phyloP scores from a whole-genome alignment of 805 yeast species.

The Torulaspora franciscae region DNA sequence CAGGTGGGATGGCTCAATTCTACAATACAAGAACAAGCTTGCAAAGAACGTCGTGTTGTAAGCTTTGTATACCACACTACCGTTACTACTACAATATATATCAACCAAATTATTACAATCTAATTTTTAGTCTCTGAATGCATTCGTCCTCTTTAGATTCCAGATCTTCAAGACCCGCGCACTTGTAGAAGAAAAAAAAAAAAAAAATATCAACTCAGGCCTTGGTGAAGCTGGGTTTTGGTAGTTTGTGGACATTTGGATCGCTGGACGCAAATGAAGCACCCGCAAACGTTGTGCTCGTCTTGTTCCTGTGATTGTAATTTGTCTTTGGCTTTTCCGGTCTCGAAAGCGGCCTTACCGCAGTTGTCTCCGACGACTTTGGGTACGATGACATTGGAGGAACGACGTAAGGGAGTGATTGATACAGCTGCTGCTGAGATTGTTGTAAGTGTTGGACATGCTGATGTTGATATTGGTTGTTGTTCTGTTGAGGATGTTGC shows the following conservation, averaged over 20 bases:
- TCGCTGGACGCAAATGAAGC: constrained; percentile 35
- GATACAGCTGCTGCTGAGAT: not conserved
- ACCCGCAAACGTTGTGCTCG: constrained; percentile 29
- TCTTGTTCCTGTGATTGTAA: not conserved
- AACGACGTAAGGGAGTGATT: constrained; percentile 1
- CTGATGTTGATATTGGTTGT: constrained; percentile 2
- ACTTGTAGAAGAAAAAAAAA: constrained; percentile 7
- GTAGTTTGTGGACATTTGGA: constrained; percentile 32
- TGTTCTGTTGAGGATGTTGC: not conserved
- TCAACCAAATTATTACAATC: not conserved
- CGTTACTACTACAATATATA: not conserved
- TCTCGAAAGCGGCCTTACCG: constrained; percentile 1
- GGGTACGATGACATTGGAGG: constrained; percentile 6
- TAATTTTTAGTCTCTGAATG: not conserved
- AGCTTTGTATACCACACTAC: constrained; percentile 13
- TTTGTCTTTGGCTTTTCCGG: constrained; percentile 1
- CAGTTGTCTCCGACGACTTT: not conserved
- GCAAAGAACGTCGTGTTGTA: constrained; percentile 82
- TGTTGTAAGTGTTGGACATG: constrained; percentile 6
- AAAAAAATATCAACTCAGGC: constrained; percentile 1
- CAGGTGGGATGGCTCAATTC: constrained; percentile 90
- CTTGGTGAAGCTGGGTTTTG: constrained; percentile 34
- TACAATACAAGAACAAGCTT: constrained; percentile 88
- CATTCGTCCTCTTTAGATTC: constrained; percentile 6
- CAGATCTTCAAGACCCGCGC: constrained; percentile 9